These are phyloP conservation scores for Tilletia horrida DNA, from an alignment of 1,284 basidiomycete species.

Conservation along the genomic window DNA sequence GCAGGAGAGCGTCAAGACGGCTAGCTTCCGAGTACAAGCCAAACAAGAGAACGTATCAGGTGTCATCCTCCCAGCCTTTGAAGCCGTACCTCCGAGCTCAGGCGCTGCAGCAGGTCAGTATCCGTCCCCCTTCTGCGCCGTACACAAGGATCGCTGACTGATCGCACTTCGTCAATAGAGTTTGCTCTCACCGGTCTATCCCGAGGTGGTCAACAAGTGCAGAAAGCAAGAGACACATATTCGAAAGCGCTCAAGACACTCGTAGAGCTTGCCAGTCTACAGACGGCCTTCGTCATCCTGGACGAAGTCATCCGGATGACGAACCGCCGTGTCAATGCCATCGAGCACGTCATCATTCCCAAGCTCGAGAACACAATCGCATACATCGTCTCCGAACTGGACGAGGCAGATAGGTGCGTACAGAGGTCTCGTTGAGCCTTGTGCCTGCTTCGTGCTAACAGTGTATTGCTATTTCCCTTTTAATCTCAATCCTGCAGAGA, in stretches of 20 bases:
- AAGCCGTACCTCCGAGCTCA: constrained; percentile 20
- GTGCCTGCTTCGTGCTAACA: not conserved
- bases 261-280: constrained; percentile 89
- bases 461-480: not conserved
- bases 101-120: constrained; percentile 8
- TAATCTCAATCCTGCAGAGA: constrained; percentile 27
- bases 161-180: constrained; percentile 58
- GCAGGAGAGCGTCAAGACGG: constrained; percentile 63
- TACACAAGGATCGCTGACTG: too few relatives aligned
- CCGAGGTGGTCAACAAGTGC: constrained; percentile 92
- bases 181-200: constrained; percentile 97
- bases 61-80: constrained; percentile 93
- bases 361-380: constrained; percentile 94
- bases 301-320: constrained; percentile 99
- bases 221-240: constrained; percentile 89
- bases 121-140: not conserved
- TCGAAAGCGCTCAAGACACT: constrained; percentile 95
- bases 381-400: constrained; percentile 52
- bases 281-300: constrained; percentile 94
- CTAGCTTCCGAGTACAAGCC: constrained; percentile 86
- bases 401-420: constrained; percentile 48
- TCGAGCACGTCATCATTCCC: constrained; percentile 96
- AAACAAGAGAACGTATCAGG: constrained; percentile 98
- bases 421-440: not conserved
- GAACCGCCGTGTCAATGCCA: constrained; percentile 96